Conservation (phyloP, 116 monocot genomes). For the Iris pallida region DNA sequence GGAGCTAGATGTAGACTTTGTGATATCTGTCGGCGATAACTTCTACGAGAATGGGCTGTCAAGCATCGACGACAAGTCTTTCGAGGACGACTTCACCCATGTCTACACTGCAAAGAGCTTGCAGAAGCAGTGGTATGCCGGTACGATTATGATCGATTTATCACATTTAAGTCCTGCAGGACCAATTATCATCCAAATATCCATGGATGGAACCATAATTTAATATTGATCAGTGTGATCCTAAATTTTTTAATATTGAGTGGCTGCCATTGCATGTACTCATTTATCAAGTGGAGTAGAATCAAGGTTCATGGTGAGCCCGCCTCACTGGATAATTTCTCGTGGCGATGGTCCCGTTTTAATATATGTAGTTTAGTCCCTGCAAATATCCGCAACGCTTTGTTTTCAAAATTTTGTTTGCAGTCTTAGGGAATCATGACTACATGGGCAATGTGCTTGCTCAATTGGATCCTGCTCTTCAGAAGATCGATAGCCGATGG, state of each 20-base stretch:
- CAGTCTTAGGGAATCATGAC: constrained; percentile 38
- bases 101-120: constrained; percentile 60
- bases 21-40: constrained; percentile 54
- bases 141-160: constrained; percentile 16
- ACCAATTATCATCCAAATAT: too few species aligned
- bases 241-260: too few species aligned
- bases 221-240: too few species aligned
- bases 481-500: constrained; percentile 24
- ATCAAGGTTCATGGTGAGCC: too few species aligned
- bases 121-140: constrained; percentile 58
- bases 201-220: too few species aligned
- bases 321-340: too few species aligned
- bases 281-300: too few species aligned
- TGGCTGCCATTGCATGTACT: too few species aligned
- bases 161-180: too few species aligned
- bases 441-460: constrained; percentile 33
- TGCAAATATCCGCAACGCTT: too few species aligned
- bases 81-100: constrained; percentile 41
- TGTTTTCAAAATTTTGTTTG: background rate
- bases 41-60: constrained; percentile 46
- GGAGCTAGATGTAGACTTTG: constrained; percentile 51
- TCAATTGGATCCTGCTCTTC: constrained; percentile 21
- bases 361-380: too few species aligned
- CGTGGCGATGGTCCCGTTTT: too few species aligned
- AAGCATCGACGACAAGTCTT: constrained; percentile 31